Evolutionary conservation across 306 rosid genomes (phyloP), one percentile per base, ranked within the genome.

Genomic region (Ormosia emarginata): DNA sequence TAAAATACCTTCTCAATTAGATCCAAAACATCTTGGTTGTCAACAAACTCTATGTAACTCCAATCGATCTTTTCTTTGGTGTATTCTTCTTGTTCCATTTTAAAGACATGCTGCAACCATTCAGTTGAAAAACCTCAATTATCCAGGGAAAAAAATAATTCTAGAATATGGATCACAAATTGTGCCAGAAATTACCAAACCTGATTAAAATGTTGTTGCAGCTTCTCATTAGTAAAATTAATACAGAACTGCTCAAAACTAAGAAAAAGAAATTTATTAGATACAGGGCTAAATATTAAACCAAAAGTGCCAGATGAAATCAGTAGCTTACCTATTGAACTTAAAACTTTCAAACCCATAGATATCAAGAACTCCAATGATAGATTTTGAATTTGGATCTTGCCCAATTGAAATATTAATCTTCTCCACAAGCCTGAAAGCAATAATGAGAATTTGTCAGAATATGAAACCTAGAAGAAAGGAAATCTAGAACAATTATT

Each of bases 201-300:
- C 98, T 96, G 99, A 87, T 96, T 96, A 90, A 96, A 96, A 91
- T 96, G 99, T 86, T 96, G 99, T 83, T 96, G 99, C 86, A 96
- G 89, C 90, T 96, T 96, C 90, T 96, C 99, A 72, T 96, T 96
- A 30, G 99, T 96, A 77, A 96, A 96, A 88, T 96, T 96, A 83
- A 96, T 96, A 83, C 99, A 96, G 85, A 96, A 96, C 98, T 96
- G 99, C 92, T 96, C 99, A 79, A 96, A 96, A 86, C 99, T 96
- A 83, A 32, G 72, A 40, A 41, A 82, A 18, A 74, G 24, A 41
- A 81, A 74, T 13, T 56, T 14, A 74, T 92, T 80, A 91, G 89
- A 84, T 55, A 67, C 44, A 78, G 69, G 70, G 55, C 61, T 55
- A 76, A 65, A 81, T 64, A 29, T 15, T 33, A 63, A 24, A 79